Conservation (phyloP, 257 asterid genomes). For the Lavandula angustifolia region DNA sequence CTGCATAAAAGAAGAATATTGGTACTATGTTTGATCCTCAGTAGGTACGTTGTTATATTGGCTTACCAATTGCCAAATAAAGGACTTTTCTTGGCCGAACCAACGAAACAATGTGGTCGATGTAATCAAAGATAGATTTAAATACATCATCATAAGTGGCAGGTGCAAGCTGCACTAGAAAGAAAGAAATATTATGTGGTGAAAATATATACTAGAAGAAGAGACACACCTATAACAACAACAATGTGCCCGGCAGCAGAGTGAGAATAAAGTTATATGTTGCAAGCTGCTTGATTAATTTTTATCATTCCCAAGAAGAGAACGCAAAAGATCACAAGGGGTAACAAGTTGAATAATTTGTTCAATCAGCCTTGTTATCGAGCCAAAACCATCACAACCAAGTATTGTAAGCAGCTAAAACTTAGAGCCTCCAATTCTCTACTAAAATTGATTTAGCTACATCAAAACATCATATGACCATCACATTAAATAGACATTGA, state of each 20-base stretch:
- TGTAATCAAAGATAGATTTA: slow-evolving; percentile 81
- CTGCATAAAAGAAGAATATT: slow-evolving; percentile 41
- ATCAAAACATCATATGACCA: slow-evolving; percentile 8
- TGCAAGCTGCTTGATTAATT: neutral
- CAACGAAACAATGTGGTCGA: slow-evolving; percentile 79
- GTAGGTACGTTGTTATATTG: slow-evolving; percentile 19
- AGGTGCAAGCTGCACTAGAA: slow-evolving; percentile 79
- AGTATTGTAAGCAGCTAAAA: slow-evolving; percentile 11
- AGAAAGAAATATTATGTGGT: slow-evolving; percentile 27
- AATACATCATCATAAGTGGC: slow-evolving; percentile 82
- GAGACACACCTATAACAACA: neutral
- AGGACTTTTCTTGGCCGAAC: slow-evolving; percentile 96
- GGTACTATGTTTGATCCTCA: slow-evolving; percentile 23
- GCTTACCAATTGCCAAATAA: slow-evolving; percentile 92
- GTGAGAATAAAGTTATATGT: slow-evolving; percentile 12
- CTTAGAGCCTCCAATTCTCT: neutral
- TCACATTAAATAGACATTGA: slow-evolving; percentile 5
- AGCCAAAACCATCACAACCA: slow-evolving; percentile 24
- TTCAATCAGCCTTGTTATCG: slow-evolving; percentile 17
- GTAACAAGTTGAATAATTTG: slow-evolving; percentile 7
- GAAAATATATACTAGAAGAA: neutral
- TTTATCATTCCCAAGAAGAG: neutral
- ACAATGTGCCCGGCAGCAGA: slow-evolving; percentile 14
- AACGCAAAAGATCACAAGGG: slow-evolving; percentile 23
- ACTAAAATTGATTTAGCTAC: neutral